phyloP scores from a whole-genome alignment of 2,329 filamentous ascomycete genomes.

The Pseudogymnoascus sp. region DNA sequence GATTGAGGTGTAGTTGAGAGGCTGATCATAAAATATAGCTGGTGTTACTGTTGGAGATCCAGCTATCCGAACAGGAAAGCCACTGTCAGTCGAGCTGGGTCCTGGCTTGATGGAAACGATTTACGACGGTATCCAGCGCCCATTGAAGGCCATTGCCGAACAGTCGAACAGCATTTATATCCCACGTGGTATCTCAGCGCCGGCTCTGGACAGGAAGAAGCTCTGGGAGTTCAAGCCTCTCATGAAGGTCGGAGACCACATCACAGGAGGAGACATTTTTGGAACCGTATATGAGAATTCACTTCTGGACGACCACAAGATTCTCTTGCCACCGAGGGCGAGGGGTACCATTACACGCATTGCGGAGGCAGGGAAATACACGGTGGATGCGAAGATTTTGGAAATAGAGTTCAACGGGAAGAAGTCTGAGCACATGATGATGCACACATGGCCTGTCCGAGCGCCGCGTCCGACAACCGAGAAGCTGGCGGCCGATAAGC shows the following conservation, averaged over 20 bases:
- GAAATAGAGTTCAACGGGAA: constrained; percentile 96
- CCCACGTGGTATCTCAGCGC: constrained; percentile 82
- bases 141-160: constrained; percentile 76
- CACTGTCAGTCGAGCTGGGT: constrained; percentile 92
- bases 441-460: constrained; percentile 98
- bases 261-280: constrained; percentile 94
- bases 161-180: constrained; percentile 90
- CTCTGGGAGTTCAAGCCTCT: constrained; percentile 94
- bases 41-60: constrained; percentile 95
- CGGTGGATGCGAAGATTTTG: constrained; percentile 86
- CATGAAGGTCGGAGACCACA: constrained; percentile 93
- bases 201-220: constrained; percentile 81
- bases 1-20: not conserved
- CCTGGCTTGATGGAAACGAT: constrained; percentile 98
- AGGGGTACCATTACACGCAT: constrained; percentile 90
- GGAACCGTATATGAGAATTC: constrained; percentile 95
- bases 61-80: constrained; percentile 84
- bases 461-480: constrained; percentile 88
- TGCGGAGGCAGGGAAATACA: constrained; percentile 83
- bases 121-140: constrained; percentile 98
- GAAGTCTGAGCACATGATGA: constrained; percentile 92
- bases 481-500: constrained; percentile 81
- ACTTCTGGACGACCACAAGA: constrained; percentile 86
- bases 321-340: constrained; percentile 83
- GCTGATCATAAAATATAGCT: constrained; percentile 47